A percentile compares a stretch with the other conserved stretches of the same genome.
These are phyloP conservation scores for Cudoniella acicularis DNA, from an alignment of 495 filamentous ascomycete genomes.

Conservation along the genomic window DNA sequence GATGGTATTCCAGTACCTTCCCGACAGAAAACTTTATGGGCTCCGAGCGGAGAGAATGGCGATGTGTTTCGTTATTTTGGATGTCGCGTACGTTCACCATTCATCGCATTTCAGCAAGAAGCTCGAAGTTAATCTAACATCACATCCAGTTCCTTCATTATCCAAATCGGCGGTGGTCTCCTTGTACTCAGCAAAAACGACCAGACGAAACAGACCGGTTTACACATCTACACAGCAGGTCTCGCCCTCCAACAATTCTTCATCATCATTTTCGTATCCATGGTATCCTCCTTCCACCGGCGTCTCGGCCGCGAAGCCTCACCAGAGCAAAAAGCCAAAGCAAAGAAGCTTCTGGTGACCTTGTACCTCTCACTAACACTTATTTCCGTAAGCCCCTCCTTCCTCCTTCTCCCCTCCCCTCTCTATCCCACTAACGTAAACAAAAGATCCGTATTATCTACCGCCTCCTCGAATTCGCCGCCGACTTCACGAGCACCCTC, in stretches of 20 bases:
- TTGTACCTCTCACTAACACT: constrained; percentile 37
- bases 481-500: constrained; percentile 29
- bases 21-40: constrained; percentile 37
- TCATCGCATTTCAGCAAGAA: neutral
- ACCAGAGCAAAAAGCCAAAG: neutral
- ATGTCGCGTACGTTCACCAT: constrained; percentile 38
- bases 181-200: constrained; percentile 15
- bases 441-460: constrained; percentile 50
- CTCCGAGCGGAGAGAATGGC: constrained; percentile 48
- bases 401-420: neutral
- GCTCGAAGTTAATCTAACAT: neutral
- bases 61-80: constrained; percentile 55
- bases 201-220: constrained; percentile 25
- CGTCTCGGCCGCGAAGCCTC: constrained; percentile 20
- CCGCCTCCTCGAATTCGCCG: constrained; percentile 49
- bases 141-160: constrained; percentile 16
- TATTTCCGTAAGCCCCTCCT: constrained; percentile 32
- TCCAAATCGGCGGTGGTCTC: constrained; percentile 20
- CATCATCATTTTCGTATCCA: constrained; percentile 38
- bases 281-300: constrained; percentile 33
- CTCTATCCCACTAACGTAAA: neutral
- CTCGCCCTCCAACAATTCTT: constrained; percentile 46
- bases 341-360: constrained; percentile 29
- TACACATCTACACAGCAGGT: constrained; percentile 49
- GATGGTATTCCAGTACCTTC: constrained; percentile 54